A percentile compares a stretch with the other conserved stretches of the same genome.
Conservation (phyloP, 2,329 filamentous ascomycete species). For the Verruconis gallopava region DNA sequence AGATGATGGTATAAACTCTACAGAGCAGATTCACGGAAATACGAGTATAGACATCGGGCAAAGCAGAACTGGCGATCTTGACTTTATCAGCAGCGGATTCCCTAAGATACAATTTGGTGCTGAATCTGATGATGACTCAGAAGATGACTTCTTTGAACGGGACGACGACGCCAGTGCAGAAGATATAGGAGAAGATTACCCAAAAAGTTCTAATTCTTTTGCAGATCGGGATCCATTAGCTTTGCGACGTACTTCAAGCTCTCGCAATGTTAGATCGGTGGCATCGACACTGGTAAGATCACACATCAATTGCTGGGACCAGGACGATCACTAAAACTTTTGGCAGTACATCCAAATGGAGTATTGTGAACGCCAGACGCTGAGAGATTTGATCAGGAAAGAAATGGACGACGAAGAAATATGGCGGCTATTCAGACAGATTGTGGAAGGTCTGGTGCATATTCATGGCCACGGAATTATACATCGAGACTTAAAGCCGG, state of each 20-base stretch:
- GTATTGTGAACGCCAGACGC: slow-evolving; percentile 86
- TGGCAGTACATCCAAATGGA: slow-evolving; percentile 94
- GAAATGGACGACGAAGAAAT: slow-evolving; percentile 63
- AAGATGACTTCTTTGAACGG: slow-evolving; percentile 11
- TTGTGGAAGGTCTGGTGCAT: slow-evolving; percentile 78
- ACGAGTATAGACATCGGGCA: slow-evolving; percentile 46
- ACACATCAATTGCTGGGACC: neutral
- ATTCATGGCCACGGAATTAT: slow-evolving; percentile 88
- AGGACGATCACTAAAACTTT: neutral
- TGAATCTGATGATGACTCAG: slow-evolving; percentile 30
- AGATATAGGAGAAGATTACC: too few species aligned
- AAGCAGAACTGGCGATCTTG: slow-evolving; percentile 63
- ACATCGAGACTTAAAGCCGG: slow-evolving; percentile 89
- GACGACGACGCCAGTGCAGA: slow-evolving; percentile 13
- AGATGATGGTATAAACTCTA: too few species aligned
- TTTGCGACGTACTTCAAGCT: slow-evolving; percentile 29
- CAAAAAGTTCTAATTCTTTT: too few species aligned
- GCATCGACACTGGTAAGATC: slow-evolving; percentile 50
- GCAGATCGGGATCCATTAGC: slow-evolving; percentile 23
- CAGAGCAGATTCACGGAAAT: neutral
- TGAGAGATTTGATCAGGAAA: slow-evolving; percentile 74
- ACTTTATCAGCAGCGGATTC: slow-evolving; percentile 80
- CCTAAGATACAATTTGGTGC: slow-evolving; percentile 68
- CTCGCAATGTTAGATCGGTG: slow-evolving; percentile 36
- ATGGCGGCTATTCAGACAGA: slow-evolving; percentile 84